These are phyloP conservation scores for Phialophora verrucosa DNA, from an alignment of 2,329 filamentous ascomycete genomes.

Conservation along the genomic window DNA sequence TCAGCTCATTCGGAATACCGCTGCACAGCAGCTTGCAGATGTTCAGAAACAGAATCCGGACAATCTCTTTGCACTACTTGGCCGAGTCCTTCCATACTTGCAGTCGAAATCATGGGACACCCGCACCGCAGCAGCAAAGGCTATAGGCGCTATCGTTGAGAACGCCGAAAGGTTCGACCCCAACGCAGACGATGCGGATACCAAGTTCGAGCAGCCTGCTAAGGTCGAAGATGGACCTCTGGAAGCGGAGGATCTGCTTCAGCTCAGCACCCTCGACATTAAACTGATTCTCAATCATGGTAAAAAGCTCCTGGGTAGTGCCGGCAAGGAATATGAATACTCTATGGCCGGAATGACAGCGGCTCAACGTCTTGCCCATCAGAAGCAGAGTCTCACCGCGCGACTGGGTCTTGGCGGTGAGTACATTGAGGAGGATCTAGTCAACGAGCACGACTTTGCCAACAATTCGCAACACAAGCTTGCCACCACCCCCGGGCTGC, in stretches of 20 bases:
- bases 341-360: constrained; percentile 81
- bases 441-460: constrained; percentile 68
- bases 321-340: constrained; percentile 82
- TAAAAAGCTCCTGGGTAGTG: constrained; percentile 79
- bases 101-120: constrained; percentile 98
- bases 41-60: constrained; percentile 98
- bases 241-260: constrained; percentile 67
- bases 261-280: constrained; percentile 76
- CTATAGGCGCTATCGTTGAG: constrained; percentile 89
- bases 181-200: constrained; percentile 71
- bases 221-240: constrained; percentile 50
- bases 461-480: constrained; percentile 53
- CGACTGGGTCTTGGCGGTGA: constrained; percentile 85
- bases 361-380: constrained; percentile 77
- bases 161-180: constrained; percentile 89
- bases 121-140: constrained; percentile 87
- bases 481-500: constrained; percentile 47
- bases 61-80: constrained; percentile 93
- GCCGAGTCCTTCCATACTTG: constrained; percentile 92
- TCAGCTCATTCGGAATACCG: constrained; percentile 92
- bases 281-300: constrained; percentile 80
- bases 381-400: constrained; percentile 84
- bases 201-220: constrained; percentile 57
- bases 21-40: constrained; percentile 93
- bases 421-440: constrained; percentile 81